Base-by-base conservation (phyloP, 2,329 filamentous ascomycete genomes). In the Pyrenochaeta sp. region DNA sequence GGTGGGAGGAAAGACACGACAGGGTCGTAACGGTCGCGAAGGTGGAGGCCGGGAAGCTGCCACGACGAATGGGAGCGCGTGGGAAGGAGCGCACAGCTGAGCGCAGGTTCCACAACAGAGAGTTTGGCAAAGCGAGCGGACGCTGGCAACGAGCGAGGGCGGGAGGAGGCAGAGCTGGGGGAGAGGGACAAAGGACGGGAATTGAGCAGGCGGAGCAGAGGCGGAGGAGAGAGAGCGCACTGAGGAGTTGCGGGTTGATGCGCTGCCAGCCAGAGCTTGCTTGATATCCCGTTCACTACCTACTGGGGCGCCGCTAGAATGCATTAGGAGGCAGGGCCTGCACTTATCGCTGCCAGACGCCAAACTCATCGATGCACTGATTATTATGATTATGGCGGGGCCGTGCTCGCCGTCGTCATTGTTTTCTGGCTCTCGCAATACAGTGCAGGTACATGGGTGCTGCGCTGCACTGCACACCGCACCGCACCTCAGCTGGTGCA, bases 391-490 rank as follows among this genome's bases (percentile, higher is more conserved):
- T 55, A 44, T 44, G 57, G 58, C 58, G 62, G 59, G 66, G 59
- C 66, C 62, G 66, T 69, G 64, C 59, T 50, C 54, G 49, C 50
- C 13, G 52, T 62, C 64, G 64, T 67, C 62, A 67, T 68, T 62
- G 62, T 59, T 61, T 59, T 65, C 61, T 56, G 53, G 54, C 59
- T 58, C 46, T 59, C 2, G 24, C 24, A 30, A 30, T 9, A 30
- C 28, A 30, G 9, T 30, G 9, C 28, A 30, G 5, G 28, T 30
- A 30, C 28, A 30, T 5, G 5, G 28, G 28, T 5, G 28, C 28
- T 5, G 28, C 19, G 28, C 28, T 30, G 28, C 46, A 22, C 30
- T 5, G 30, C 28, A 37, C 5, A 10, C 37, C 10, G 36, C 46
- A 49, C n/a, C 15, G 36, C 46, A 49, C n/a, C 15, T 27, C 34